Conservation (phyloP, 2,329 filamentous ascomycete species). For the Dothistroma pini region DNA sequence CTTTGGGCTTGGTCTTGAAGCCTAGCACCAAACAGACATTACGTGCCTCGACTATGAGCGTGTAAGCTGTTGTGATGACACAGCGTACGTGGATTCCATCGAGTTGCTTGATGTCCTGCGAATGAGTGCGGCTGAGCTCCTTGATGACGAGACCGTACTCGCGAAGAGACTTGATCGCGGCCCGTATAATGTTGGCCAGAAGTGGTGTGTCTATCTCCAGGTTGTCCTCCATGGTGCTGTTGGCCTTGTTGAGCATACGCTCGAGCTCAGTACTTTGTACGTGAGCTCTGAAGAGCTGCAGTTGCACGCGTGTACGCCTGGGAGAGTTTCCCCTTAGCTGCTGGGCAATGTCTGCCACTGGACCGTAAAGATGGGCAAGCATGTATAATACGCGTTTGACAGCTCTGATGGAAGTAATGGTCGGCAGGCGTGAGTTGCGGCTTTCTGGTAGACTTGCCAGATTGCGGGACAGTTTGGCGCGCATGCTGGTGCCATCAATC, state of each 20-base stretch:
- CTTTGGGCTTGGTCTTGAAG: constrained; percentile 34
- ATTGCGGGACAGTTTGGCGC: constrained; percentile 21
- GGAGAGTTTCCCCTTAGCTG: constrained; percentile 47
- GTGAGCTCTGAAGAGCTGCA: constrained; percentile 55
- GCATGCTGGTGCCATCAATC: constrained; percentile 25
- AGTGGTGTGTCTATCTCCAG: constrained; percentile 42
- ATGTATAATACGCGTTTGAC: constrained; percentile 30
- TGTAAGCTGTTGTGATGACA: constrained; percentile 57
- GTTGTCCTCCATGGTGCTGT: constrained; percentile 48
- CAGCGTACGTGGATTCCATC: constrained; percentile 57
- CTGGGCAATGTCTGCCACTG: constrained; percentile 29
- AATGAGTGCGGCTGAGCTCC: constrained; percentile 47
- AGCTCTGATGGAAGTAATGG: constrained; percentile 24
- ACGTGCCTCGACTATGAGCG: constrained; percentile 56
- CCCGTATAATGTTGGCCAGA: constrained; percentile 39
- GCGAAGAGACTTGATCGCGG: constrained; percentile 49
- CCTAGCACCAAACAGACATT: constrained; percentile 56
- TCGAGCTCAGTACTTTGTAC: constrained; percentile 56
- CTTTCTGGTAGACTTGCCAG: constrained; percentile 28
- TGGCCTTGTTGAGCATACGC: constrained; percentile 41
- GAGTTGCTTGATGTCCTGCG: constrained; percentile 52
- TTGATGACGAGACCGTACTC: constrained; percentile 49
- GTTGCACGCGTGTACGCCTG: constrained; percentile 47
- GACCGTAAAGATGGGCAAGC: constrained; percentile 28
- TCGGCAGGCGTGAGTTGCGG: constrained; percentile 26